Evolutionary conservation across 371 early-diverging fungal species (phyloP).

Genomic region (Mortierella sp.): DNA sequence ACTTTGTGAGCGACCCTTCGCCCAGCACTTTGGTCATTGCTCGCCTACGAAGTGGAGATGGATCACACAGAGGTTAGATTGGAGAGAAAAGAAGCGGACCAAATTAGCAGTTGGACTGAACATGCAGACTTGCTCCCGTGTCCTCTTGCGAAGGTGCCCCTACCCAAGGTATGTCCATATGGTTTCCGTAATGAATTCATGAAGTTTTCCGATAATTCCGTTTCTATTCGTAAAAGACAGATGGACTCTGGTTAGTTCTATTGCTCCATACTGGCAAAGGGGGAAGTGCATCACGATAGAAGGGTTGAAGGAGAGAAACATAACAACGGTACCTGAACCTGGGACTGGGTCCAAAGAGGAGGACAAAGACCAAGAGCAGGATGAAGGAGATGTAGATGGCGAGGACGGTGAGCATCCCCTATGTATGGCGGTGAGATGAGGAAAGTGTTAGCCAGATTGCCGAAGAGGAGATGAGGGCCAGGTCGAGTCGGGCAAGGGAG

Average conservation of each 20-base stretch:
- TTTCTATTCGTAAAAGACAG: conserved; percentile 25
- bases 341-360: conserved; percentile 65
- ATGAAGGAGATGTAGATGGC: conserved; percentile 55
- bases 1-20: conserved; percentile 28
- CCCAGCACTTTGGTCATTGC: conserved; percentile 39
- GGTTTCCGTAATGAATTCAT: conserved; percentile 58
- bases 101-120: background rate
- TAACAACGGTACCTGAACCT: conserved; percentile 55
- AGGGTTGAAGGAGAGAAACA: too few relatives aligned
- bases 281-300: background rate
- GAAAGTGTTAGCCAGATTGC: background rate
- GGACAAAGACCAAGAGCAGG: conserved; percentile 59
- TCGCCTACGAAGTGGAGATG: conserved; percentile 21
- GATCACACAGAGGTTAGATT: background rate
- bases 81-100: background rate
- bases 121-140: too few relatives aligned
- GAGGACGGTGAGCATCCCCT: conserved; percentile 51
- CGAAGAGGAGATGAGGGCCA: background rate
- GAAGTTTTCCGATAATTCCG: conserved; percentile 54
- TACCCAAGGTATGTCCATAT: conserved; percentile 50
- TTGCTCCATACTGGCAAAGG: background rate
- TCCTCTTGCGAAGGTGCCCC: background rate
- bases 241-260: background rate
- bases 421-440: background rate
- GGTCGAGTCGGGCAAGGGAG: background rate